Percentiles rank a stretch among this genome's conserved stretches.
These are phyloP conservation scores for Podospora tetraspora DNA, from an alignment of 495 filamentous ascomycete genomes.

Conservation along the genomic window DNA sequence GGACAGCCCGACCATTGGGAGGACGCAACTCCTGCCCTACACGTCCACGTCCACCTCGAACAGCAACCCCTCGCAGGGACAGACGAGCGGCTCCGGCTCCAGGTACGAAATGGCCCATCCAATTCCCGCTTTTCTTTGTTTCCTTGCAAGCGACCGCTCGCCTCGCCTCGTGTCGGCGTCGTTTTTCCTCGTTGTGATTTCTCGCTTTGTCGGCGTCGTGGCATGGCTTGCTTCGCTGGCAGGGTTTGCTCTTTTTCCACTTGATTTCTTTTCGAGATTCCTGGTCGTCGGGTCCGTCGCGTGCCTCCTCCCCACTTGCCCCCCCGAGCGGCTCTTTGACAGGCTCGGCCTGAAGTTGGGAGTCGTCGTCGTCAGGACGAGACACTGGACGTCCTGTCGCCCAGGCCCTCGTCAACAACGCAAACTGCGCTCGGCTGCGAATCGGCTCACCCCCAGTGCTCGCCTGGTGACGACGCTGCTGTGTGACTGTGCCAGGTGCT, in stretches of 20 bases:
- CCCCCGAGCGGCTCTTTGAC: not conserved
- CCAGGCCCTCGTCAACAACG: not conserved
- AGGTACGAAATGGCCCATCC: slow-evolving; percentile 23
- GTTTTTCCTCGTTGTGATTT: not conserved
- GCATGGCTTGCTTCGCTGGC: not conserved
- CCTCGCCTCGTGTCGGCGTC: not conserved
- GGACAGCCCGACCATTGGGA: slow-evolving; percentile 38
- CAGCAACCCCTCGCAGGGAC: slow-evolving; percentile 21
- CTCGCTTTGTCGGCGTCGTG: slow-evolving; percentile 2
- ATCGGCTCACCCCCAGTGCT: slow-evolving; percentile 17
- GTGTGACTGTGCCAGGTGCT: slow-evolving; percentile 29
- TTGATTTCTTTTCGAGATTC: not conserved
- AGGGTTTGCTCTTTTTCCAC: slow-evolving; percentile 1
- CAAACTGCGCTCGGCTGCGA: slow-evolving; percentile 5
- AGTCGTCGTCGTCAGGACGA: not conserved
- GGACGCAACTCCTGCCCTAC: slow-evolving; percentile 25
- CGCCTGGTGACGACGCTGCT: slow-evolving; percentile 28
- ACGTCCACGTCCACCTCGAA: slow-evolving; percentile 11
- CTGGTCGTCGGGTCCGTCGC: not conserved
- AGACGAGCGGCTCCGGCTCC: slow-evolving; percentile 14
- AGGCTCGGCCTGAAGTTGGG: slow-evolving; percentile 6
- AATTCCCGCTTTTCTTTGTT: slow-evolving; percentile 7
- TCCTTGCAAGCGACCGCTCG: slow-evolving; percentile 1
- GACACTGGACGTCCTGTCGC: not conserved
- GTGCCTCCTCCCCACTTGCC: not conserved